Percentiles rank a stretch among this genome's conserved stretches.
These are phyloP conservation scores for Citrullus colocynthis DNA, from an alignment of 306 rosid genomes.

Conservation along the genomic window DNA sequence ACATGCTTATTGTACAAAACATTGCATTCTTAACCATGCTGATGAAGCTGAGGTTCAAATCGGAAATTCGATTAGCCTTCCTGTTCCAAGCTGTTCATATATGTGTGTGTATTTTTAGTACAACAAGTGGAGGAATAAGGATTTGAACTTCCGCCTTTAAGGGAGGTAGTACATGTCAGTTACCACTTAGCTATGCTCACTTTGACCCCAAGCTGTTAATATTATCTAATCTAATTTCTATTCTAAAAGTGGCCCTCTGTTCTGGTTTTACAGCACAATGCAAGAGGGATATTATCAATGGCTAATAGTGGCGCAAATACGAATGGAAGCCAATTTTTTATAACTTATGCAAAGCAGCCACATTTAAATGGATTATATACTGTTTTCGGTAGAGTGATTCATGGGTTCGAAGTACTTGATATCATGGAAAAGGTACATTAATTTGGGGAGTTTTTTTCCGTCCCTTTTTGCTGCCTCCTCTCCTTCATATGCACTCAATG, in stretches of 20 bases:
- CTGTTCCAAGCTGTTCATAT: background rate
- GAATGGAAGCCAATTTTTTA: constrained; percentile 90
- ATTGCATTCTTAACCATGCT: background rate
- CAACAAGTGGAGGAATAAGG: no score
- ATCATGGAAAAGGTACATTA: constrained; percentile 86
- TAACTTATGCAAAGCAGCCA: constrained; percentile 73
- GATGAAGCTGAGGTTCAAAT: background rate
- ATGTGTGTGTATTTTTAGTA: no score
- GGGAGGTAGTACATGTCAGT: no score
- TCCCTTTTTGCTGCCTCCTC: no score
- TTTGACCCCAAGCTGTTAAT: background rate
- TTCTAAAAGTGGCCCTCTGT: background rate
- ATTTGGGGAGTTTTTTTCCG: background rate
- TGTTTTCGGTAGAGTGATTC: constrained; percentile 82
- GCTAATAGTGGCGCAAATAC: constrained; percentile 96
- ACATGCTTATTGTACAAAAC: background rate
- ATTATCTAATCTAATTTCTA: background rate
- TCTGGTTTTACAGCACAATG: constrained; percentile 61
- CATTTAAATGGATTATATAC: constrained; percentile 83
- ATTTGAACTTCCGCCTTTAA: no score
- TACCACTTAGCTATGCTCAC: no score
- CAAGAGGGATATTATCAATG: constrained; percentile 83
- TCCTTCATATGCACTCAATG: background rate
- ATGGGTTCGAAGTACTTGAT: constrained; percentile 95
- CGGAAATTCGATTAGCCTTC: background rate